Percentiles rank a stretch among this genome's conserved stretches.
These are phyloP conservation scores for Suhomyces wounanorum DNA, from an alignment of 1,139 yeast species.

Conservation along the genomic window DNA sequence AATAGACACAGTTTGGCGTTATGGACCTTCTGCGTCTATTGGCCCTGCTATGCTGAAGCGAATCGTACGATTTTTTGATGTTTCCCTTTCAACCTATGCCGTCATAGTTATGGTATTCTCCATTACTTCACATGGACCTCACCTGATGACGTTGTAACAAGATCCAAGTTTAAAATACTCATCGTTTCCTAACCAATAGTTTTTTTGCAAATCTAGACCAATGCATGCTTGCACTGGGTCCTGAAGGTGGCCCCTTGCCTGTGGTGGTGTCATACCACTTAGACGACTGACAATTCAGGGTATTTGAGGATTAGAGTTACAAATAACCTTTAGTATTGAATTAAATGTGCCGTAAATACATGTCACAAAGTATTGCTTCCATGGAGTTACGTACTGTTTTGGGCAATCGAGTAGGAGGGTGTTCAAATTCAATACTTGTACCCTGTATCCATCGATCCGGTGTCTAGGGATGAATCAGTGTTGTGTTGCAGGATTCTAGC, in stretches of 20 bases:
- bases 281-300: neutral
- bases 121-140: constrained; percentile 2
- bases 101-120: neutral
- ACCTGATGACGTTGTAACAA: constrained; percentile 3
- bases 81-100: neutral
- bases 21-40: neutral
- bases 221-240: neutral
- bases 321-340: neutral
- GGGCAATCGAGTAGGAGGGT: neutral
- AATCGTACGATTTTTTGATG: neutral
- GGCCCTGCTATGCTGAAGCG: neutral
- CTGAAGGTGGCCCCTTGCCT: constrained; percentile 3
- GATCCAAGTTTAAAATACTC: neutral
- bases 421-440: neutral
- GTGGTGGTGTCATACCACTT: constrained; percentile 3
- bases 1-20: neutral
- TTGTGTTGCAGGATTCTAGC: neutral
- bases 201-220: constrained; percentile 2
- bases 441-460: neutral
- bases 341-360: constrained; percentile 2
- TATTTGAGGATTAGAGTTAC: neutral
- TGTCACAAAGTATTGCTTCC: neutral
- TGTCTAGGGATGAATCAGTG: neutral
- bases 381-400: neutral
- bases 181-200: constrained; percentile 3